Evolutionary conservation across 2,329 filamentous ascomycete genomes (phyloP), one percentile per base, ranked within the genome.

Genomic region (Nemania sp.): DNA sequence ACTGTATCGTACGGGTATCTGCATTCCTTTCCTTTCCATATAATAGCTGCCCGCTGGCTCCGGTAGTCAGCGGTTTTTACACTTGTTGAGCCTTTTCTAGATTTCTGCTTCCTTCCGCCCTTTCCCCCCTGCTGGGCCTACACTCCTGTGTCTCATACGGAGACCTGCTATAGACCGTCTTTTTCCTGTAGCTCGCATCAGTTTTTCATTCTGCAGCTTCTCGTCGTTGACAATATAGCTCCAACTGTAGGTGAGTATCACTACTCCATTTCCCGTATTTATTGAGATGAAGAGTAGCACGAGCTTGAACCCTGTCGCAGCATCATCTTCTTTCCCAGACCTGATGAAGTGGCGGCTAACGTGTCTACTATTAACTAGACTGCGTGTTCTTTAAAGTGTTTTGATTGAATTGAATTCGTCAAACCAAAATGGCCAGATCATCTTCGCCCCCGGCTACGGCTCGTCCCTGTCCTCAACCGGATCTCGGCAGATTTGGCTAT

Each of bases 401-500:
- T 48, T 1, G 7, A n/a, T 12, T 28, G 30, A 6, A 30, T 15
- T 30, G 49, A 3, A 20, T 31, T 34, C 8, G 12, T 36, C 28
- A 8, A 39, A 5, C 36, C 12, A 55, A 33, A 30, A 60, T 60
- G 57, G 33, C 37, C 34, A 15, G 50, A 47, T 34, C 45, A 2
- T 26, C 33, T 15, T 20, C 28, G 28, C 26, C 41, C 37, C 49
- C 47, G 47, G 42, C 39, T 24, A 60, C 54, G 56, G 41, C 56
- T 56, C 45, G 42, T n/a, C 30, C 59, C 11, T 34, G 43, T 7
- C 19, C 52, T 24, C 60, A 60, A 20, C 60, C 49, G 47, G 67
- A 69, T 37, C 66, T 67, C 42, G 42, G 46, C 22, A 64, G 65
- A 49, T 70, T 69, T 64, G 76, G 77, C 14, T 79, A 79, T 58